Evolutionary conservation across 2,329 filamentous ascomycete genomes (phyloP), one percentile per base, ranked within the genome.

Genomic region (Exserohilum rostratum): DNA sequence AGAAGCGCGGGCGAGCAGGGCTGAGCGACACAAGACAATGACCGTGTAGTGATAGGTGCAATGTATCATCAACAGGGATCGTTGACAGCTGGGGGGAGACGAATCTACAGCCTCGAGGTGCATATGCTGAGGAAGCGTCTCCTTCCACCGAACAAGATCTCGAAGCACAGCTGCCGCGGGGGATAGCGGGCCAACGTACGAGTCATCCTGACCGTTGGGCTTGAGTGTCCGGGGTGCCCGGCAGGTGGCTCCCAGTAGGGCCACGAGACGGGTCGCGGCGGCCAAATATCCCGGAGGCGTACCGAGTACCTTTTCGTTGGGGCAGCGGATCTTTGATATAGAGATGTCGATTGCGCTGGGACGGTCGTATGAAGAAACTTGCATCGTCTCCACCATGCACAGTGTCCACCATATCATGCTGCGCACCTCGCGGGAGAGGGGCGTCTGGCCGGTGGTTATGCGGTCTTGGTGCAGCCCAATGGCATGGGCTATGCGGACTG

Each of bases 381-480:
- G 74, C 69, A 78, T 74, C 53, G 74, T 74, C 46, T 85, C 83
- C 13, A 83, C 65, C 1, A 73, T 69, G 61, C 78, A 84, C 1
- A 85, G 61, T 0, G 70, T 68, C 81, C 81, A 85, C 82, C 83
- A 85, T 11, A 85, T 55, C 0, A 82, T 73, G 58, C 78, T 81
- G 4, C 79, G 78, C 53, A 82, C 65, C 57, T 83, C 81, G 15
- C 73, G 60, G 3, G 68, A 64, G 2, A 77, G 62, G 3, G 74
- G 75, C 2, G 70, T 73, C 45, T 76, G 67, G 12, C 58, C 59
- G 1, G 67, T 67, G 50, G 72, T 75, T 13, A 71, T 67, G 35
- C 69, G 74, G 57, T 78, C 77, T 49, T 77, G 76, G 53, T 79
- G 77, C 45, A 80, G 67, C 18, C 77, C 77, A 29, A 79, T 78